phyloP scores from a whole-genome alignment of 306 rosid species.

The Vigna trinervia region DNA sequence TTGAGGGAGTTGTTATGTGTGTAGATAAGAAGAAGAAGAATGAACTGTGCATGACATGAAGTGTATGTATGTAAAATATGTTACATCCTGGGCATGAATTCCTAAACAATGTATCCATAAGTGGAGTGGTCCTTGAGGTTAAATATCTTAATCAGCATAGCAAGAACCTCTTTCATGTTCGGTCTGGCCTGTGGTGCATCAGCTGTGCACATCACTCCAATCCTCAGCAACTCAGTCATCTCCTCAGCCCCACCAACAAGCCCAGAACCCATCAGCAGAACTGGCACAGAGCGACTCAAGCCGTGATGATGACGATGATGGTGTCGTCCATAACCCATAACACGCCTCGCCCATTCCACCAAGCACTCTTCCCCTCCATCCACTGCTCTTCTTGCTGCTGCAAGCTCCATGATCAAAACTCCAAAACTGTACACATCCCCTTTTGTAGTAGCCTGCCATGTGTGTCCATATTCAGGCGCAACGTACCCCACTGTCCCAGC shows the following conservation, averaged over 20 bases:
- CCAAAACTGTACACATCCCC: constrained; percentile 97
- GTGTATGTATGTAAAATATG: constrained; percentile 41
- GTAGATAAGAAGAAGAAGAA: constrained; percentile 55
- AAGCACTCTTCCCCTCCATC: constrained; percentile 97
- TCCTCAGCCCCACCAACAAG: constrained; percentile 76
- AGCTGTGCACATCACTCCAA: constrained; percentile 81
- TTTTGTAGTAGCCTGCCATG: constrained; percentile 93
- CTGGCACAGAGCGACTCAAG: constrained; percentile 53
- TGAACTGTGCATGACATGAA: constrained; percentile 36
- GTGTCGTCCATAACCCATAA: constrained; percentile 60
- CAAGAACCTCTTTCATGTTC: constrained; percentile 90
- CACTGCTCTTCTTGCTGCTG: constrained; percentile 84
- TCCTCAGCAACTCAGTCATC: constrained; percentile 72
- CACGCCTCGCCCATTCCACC: constrained; percentile 85
- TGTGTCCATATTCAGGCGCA: constrained; percentile 95
- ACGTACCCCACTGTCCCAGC: constrained; percentile 97
- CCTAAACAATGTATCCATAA: constrained; percentile 46
- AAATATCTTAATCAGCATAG: constrained; percentile 62
- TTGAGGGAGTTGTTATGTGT: constrained; percentile 46
- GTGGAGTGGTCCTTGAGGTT: constrained; percentile 48
- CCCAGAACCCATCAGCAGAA: constrained; percentile 65
- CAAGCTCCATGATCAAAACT: constrained; percentile 83
- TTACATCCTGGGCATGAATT: constrained; percentile 21
- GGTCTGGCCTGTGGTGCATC: constrained; percentile 82
- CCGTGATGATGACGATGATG: constrained; percentile 34